Evolutionary conservation across 768 basidiomycete species (phyloP).

Genomic region (Leccinum boreale): DNA sequence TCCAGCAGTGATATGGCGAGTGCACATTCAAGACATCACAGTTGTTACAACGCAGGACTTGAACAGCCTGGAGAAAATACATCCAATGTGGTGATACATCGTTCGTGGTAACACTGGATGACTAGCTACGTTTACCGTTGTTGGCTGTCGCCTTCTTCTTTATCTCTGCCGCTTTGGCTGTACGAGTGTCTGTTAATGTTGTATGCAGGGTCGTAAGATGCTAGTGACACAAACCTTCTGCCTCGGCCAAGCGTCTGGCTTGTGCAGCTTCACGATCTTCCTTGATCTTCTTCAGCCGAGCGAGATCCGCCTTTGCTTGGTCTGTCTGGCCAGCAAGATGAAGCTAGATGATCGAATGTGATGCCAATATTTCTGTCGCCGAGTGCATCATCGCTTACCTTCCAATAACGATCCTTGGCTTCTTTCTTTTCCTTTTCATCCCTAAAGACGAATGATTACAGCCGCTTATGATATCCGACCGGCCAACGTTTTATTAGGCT

Average conservation of each 20-base stretch:
- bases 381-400: slow-evolving; percentile 43
- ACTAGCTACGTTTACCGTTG: slow-evolving; percentile 32
- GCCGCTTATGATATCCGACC: background rate
- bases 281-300: slow-evolving; percentile 80
- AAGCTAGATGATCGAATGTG: slow-evolving; percentile 39
- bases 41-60: background rate
- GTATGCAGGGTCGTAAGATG: background rate
- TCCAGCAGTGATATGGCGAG: background rate
- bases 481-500: slow-evolving; percentile 4
- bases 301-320: slow-evolving; percentile 85
- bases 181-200: background rate
- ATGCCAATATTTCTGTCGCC: background rate
- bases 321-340: slow-evolving; percentile 84
- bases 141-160: slow-evolving; percentile 50
- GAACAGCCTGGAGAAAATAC: background rate
- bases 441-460: slow-evolving; percentile 35
- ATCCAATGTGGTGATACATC: background rate
- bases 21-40: background rate
- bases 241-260: slow-evolving; percentile 85
- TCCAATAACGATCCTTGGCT: slow-evolving; percentile 84
- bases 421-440: slow-evolving; percentile 93
- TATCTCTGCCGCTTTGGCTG: slow-evolving; percentile 63
- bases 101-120: slow-evolving; percentile 3
- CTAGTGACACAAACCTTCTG: slow-evolving; percentile 56
- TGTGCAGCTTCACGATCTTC: slow-evolving; percentile 86